These are phyloP conservation scores for Fusarium pseudonygamai DNA, from an alignment of 2,329 filamentous ascomycete genomes.

Conservation along the genomic window DNA sequence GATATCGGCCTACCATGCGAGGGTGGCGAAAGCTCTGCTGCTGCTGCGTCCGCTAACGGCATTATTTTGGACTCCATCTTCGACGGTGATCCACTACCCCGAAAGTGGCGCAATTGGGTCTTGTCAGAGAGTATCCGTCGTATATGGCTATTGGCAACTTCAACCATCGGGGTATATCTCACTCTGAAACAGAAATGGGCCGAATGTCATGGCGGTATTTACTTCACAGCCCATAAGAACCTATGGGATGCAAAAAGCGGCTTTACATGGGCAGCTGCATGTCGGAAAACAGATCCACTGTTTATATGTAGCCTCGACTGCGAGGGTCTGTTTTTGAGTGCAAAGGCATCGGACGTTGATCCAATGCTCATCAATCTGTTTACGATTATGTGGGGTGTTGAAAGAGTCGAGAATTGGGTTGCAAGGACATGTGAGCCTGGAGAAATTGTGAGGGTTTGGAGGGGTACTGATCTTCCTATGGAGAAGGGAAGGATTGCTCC, in stretches of 20 bases:
- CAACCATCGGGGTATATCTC: slow-evolving; percentile 4
- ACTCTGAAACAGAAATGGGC: slow-evolving; percentile 7
- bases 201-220: neutral
- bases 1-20: neutral
- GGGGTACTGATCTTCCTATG: neutral
- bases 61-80: neutral
- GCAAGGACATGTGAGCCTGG: neutral
- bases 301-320: slow-evolving; percentile 12
- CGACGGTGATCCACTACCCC: neutral
- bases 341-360: slow-evolving; percentile 3
- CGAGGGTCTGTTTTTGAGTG: neutral
- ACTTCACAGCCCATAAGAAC: neutral
- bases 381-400: slow-evolving; percentile 15
- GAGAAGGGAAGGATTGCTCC: neutral
- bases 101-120: slow-evolving; percentile 6
- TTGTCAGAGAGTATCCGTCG: slow-evolving; percentile 12
- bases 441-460: neutral
- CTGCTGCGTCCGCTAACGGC: neutral
- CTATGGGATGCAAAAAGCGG: neutral
- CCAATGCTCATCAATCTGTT: neutral
- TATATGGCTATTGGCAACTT: slow-evolving; percentile 2
- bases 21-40: accelerated
- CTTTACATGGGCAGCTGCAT: neutral
- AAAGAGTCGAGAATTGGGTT: slow-evolving; percentile 20
- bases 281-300: neutral